phyloP scores from a whole-genome alignment of 305 asterid genomes.

The Fraxinus sp. region DNA sequence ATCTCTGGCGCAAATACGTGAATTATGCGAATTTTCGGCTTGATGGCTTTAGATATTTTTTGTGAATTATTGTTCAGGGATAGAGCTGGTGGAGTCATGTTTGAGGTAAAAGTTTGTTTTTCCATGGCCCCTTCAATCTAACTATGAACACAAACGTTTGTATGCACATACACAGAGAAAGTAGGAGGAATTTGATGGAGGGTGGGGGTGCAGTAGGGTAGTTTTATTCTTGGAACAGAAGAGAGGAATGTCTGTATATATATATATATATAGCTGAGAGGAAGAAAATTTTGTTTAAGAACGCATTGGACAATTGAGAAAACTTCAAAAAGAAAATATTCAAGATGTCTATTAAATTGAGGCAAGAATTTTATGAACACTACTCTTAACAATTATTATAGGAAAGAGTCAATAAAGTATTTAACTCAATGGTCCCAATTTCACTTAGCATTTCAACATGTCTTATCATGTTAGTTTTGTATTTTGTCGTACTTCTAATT shows the following conservation, averaged over 20 bases:
- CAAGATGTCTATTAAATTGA: conserved; percentile 22
- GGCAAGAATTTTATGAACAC: conserved; percentile 40
- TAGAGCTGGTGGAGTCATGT: conserved; percentile 33
- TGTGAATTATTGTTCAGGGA: conserved; percentile 61
- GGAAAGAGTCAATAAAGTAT: conserved; percentile 38
- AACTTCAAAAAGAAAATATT: not conserved
- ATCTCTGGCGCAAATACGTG: conserved; percentile 96
- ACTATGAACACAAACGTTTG: not conserved
- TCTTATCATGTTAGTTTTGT: not conserved
- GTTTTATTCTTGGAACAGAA: not conserved
- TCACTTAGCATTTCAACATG: not conserved
- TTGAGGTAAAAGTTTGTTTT: conserved; percentile 15
- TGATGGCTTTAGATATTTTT: conserved; percentile 46
- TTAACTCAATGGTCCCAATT: not conserved
- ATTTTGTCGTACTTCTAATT: not conserved
- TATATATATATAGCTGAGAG: conserved; percentile 13
- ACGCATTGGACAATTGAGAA: conserved; percentile 13
- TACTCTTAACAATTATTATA: conserved; percentile 30
- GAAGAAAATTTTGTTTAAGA: not conserved
- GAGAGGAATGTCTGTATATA: not conserved
- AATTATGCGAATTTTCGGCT: conserved; percentile 81
- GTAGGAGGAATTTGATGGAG: not conserved
- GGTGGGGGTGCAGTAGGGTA: not conserved
- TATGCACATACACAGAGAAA: not conserved
- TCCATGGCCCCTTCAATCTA: conserved; percentile 22